Evolutionary conservation across 257 asterid species (phyloP), one percentile per base, ranked within the genome.

Genomic region (Solanum bulbocastanum): DNA sequence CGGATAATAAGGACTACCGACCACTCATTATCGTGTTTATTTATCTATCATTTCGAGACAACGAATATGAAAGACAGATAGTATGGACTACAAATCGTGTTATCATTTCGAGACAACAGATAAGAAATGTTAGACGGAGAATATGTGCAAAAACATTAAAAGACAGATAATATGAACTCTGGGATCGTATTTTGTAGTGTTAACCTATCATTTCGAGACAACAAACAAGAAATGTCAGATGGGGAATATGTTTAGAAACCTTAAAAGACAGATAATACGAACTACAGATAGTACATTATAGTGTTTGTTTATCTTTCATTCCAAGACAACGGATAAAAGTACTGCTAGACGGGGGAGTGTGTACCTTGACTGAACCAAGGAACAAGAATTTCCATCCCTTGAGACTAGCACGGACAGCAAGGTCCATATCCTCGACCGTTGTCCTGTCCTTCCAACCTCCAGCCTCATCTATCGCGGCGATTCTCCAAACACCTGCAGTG

Each of bases 391-490:
- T 97, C 99, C 99, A 97, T 56, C 99, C 99, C 78, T 91, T 94
- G 46, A 97, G 98, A 88, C 94, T 94, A 40, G 98, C 99, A 0
- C 99, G 98, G n/a, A 97, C 98, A 30, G 98, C 98, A 42, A 97
- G 93, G 89, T 97, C 99, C 99, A 97, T 97, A 83, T 97, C 99
- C 90, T 97, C 99, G 0, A 97, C 98, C 0, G 99, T 97, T 4
- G 99, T 97, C 60, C 98, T 93, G 42, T 94, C 98, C 78, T 97
- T 97, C 99, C 99, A 97, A 72, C 99, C 99, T 46, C 98, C 99
- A 6, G 99, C 99, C 94, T 97, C 98, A 3, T 96, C 95, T 20
- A 97, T 92, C 4, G 99, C 99, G 4, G 98, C 93, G 16, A 95
- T 84, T 90, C 99, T 93, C 99, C 99, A 96, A 37, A 97, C 98